Conservation (phyloP, 495 filamentous ascomycete genomes). For the Aspergillus funiculosus region DNA sequence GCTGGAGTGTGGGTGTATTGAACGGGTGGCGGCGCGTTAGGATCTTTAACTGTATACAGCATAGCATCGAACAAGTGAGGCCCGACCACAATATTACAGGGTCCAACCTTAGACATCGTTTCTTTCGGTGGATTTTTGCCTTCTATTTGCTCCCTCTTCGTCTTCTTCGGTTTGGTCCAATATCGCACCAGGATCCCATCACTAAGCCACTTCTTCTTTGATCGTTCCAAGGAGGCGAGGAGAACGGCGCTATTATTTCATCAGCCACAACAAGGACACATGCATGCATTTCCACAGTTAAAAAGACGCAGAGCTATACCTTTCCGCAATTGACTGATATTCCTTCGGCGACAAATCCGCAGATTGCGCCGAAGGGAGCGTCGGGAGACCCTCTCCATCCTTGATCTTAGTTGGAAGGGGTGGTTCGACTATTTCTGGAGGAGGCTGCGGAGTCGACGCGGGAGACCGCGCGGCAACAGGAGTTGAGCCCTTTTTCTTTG, state of each 20-base stretch:
- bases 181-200: conserved; percentile 89
- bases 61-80: conserved; percentile 87
- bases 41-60: conserved; percentile 79
- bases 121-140: conserved; percentile 80
- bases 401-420: conserved; percentile 58
- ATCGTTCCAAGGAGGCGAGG: conserved; percentile 72
- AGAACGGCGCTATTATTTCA: conserved; percentile 67
- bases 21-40: conserved; percentile 43
- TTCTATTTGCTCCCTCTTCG: conserved; percentile 62
- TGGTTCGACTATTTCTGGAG: conserved; percentile 40
- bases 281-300: not conserved
- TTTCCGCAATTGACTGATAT: conserved; percentile 80
- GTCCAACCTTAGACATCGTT: conserved; percentile 77
- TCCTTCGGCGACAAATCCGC: conserved; percentile 57
- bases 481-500: conserved; percentile 38
- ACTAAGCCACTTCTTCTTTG: conserved; percentile 80
- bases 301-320: conserved; percentile 42
- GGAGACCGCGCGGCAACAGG: conserved; percentile 23
- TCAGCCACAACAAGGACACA: not conserved
- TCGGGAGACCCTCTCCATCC: conserved; percentile 68
- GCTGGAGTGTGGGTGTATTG: conserved; percentile 46
- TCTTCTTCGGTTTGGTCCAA: conserved; percentile 85
- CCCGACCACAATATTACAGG: conserved; percentile 75
- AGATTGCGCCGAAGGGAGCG: conserved; percentile 62
- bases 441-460: conserved; percentile 22